Percentiles rank a stretch among this genome's conserved stretches.
phyloP scores from a whole-genome alignment of 441 rosid species.

The Biscutella laevigata region DNA sequence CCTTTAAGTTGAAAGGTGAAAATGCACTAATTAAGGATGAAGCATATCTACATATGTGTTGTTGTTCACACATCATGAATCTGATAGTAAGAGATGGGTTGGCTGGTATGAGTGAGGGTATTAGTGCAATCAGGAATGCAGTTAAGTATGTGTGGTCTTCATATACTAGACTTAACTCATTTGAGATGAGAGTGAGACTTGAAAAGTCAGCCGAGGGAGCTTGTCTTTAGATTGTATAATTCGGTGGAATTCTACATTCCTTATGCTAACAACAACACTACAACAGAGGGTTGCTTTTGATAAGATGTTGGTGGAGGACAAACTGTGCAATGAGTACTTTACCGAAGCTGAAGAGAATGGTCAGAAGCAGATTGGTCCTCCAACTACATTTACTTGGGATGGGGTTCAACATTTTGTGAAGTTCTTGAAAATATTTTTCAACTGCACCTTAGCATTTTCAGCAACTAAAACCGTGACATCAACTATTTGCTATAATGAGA shows the following conservation, averaged over 20 bases:
- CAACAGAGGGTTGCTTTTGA: neutral
- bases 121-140: neutral
- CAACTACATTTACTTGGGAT: neutral
- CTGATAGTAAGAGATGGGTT: neutral
- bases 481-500: neutral
- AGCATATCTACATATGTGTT: neutral
- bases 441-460: neutral
- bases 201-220: neutral
- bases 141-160: neutral
- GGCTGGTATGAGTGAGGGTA: neutral
- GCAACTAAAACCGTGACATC: neutral
- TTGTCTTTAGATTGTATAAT: neutral
- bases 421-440: neutral
- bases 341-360: neutral
- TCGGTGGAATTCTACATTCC: neutral
- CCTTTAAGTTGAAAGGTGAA: neutral
- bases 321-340: neutral
- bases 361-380: neutral
- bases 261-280: neutral
- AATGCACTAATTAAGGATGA: neutral
- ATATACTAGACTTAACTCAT: neutral
- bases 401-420: neutral
- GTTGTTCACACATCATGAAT: neutral
- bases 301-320: neutral
- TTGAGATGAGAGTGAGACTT: neutral